These are phyloP conservation scores for Marasmius tenuissimus DNA, from an alignment of 1,284 basidiomycete genomes.

Conservation along the genomic window DNA sequence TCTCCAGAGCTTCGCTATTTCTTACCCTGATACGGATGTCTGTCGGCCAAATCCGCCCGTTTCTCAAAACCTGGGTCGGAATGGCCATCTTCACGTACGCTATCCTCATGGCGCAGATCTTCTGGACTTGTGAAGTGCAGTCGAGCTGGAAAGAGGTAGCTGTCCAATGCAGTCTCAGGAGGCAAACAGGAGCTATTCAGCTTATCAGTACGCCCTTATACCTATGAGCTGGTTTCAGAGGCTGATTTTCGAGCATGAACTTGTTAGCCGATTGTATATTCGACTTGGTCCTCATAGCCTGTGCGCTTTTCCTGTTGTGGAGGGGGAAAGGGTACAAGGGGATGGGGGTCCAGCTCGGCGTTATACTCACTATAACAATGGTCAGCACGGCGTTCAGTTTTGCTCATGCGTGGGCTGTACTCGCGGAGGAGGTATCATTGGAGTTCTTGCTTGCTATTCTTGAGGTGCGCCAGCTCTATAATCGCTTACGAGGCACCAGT, in stretches of 20 bases:
- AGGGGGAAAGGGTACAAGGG: not conserved
- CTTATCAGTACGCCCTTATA: not conserved
- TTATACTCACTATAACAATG: not conserved
- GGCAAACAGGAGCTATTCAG: not conserved
- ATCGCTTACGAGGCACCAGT: no score
- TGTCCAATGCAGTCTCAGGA: not conserved
- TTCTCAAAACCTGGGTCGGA: not conserved
- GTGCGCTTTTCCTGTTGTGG: not conserved
- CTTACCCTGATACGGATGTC: not conserved
- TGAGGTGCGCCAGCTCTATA: not conserved
- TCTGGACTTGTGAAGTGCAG: not conserved
- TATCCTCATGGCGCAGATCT: not conserved
- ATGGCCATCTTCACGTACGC: not conserved
- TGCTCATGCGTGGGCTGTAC: not conserved
- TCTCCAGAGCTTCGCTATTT: not conserved
- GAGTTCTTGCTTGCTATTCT: conserved; percentile 2
- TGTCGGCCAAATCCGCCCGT: not conserved
- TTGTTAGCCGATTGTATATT: not conserved
- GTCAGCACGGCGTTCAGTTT: not conserved
- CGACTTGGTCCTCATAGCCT: not conserved
- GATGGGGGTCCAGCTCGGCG: not conserved
- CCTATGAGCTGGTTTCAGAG: not conserved
- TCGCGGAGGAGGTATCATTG: not conserved
- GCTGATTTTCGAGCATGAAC: not conserved
- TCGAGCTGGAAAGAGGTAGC: not conserved